phyloP scores from a whole-genome alignment of 768 basidiomycete species.

The Auricularia sp. region DNA sequence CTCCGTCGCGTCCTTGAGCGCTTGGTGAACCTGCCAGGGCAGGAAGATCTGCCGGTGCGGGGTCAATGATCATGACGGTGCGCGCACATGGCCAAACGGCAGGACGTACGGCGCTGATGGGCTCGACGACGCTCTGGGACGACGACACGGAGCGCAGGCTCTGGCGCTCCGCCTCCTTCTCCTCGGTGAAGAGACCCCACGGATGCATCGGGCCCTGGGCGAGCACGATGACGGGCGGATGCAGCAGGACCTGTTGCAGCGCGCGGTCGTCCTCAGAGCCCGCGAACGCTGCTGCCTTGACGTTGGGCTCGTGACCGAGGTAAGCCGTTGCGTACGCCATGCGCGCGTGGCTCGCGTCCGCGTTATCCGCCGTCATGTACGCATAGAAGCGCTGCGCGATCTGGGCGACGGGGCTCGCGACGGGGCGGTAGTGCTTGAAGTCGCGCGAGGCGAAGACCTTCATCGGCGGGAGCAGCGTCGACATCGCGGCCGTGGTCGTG shows the following conservation, averaged over 20 bases:
- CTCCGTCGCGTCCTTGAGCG: not conserved
- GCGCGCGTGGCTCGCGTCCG: not conserved
- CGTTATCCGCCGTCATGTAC: not conserved
- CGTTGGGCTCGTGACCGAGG: not conserved
- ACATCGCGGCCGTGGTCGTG: not conserved
- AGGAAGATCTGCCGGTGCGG: not conserved
- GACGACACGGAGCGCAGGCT: not conserved
- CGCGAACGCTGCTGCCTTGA: not conserved
- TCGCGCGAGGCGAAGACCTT: constrained; percentile 1
- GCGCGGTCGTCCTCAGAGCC: not conserved
- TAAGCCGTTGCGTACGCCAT: not conserved
- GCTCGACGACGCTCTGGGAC: not conserved
- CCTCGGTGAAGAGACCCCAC: not conserved
- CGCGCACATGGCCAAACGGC: not conserved
- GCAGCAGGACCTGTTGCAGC: not conserved
- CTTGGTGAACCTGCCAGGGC: not conserved
- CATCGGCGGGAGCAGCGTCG: not conserved
- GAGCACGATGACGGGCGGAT: not conserved
- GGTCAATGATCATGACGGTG: not conserved
- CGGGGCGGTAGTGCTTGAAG: not conserved
- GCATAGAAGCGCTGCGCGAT: not conserved
- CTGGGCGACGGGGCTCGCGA: not conserved
- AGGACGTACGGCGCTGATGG: not conserved
- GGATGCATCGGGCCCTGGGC: not conserved
- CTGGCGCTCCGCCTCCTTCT: not conserved